Conservation (phyloP, 345 rosid genomes). For the Nasturtium officinale region DNA sequence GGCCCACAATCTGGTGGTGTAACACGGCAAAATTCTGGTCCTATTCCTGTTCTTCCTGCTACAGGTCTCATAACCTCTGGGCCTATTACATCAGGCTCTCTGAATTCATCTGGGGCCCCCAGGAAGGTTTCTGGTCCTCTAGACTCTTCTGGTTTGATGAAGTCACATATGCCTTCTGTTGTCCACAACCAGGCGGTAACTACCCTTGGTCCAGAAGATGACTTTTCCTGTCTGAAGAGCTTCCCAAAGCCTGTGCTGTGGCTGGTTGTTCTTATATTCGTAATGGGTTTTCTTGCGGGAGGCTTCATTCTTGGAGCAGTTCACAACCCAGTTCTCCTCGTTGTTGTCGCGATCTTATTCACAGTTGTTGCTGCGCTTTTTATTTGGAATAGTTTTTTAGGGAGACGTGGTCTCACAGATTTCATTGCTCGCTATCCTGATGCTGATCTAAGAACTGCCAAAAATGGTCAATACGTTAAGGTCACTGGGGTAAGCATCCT, state of each 20-base stretch:
- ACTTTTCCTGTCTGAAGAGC: conserved; percentile 75
- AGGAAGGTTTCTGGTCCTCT: conserved; percentile 95
- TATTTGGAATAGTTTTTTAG: conserved; percentile 86
- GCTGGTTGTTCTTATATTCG: conserved; percentile 80
- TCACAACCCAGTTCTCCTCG: conserved; percentile 89
- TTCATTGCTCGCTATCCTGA: conserved; percentile 84
- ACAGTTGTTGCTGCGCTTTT: conserved; percentile 76
- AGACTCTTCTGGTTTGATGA: conserved; percentile 81
- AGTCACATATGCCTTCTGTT: conserved; percentile 61
- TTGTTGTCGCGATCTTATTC: conserved; percentile 84
- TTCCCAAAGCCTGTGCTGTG: conserved; percentile 91
- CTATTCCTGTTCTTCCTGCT: conserved; percentile 83
- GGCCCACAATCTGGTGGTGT: conserved; percentile 98
- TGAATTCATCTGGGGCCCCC: conserved; percentile 89
- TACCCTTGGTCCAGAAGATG: conserved; percentile 77
- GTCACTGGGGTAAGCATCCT: conserved; percentile 89
- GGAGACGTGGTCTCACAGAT: conserved; percentile 70
- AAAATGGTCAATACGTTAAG: conserved; percentile 97
- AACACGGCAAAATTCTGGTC: conserved; percentile 92
- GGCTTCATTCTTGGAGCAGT: conserved; percentile 99
- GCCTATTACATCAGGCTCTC: conserved; percentile 90
- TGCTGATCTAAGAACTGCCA: conserved; percentile 94
- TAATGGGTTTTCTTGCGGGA: conserved; percentile 99
- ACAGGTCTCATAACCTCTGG: conserved; percentile 99
- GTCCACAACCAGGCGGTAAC: conserved; percentile 90